phyloP scores from a whole-genome alignment of 257 asterid genomes.

The Salvia hispanica region DNA sequence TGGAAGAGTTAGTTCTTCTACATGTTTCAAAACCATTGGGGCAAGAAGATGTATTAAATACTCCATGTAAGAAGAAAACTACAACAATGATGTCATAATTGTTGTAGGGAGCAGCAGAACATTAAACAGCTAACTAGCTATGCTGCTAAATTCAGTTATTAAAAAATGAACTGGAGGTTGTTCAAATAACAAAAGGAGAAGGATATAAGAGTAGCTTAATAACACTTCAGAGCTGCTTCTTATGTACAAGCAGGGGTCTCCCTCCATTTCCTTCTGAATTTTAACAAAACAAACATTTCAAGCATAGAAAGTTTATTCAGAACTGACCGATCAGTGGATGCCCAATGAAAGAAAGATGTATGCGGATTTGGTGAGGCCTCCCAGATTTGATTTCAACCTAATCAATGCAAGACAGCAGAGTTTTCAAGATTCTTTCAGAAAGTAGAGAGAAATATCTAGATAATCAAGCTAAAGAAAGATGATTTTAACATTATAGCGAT shows the following conservation, averaged over 20 bases:
- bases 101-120: not conserved
- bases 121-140: not conserved
- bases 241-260: slow-evolving; percentile 12
- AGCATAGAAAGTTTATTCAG: slow-evolving; percentile 5
- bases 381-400: slow-evolving; percentile 96
- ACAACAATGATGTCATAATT: too few species aligned
- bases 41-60: not conserved
- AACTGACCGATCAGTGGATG: slow-evolving; percentile 72
- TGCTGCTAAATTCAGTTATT: not conserved
- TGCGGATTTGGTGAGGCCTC: slow-evolving; percentile 97
- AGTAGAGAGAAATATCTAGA: slow-evolving; percentile 7
- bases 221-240: slow-evolving; percentile 10
- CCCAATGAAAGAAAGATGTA: slow-evolving; percentile 87
- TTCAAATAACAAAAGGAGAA: slow-evolving; percentile 5
- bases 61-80: not conserved
- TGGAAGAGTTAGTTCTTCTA: not conserved
- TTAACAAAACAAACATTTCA: slow-evolving; percentile 14
- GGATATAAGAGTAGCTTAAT: not conserved
- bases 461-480: slow-evolving; percentile 18
- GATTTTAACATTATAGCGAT: slow-evolving; percentile 14
- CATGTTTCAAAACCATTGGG: not conserved
- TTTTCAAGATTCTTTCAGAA: slow-evolving; percentile 4
- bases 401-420: slow-evolving; percentile 27
- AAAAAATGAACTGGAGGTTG: not conserved
- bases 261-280: slow-evolving; percentile 10